These are phyloP conservation scores for Leishmania turanica DNA, from an alignment of 208 protist genomes.

Conservation along the genomic window DNA sequence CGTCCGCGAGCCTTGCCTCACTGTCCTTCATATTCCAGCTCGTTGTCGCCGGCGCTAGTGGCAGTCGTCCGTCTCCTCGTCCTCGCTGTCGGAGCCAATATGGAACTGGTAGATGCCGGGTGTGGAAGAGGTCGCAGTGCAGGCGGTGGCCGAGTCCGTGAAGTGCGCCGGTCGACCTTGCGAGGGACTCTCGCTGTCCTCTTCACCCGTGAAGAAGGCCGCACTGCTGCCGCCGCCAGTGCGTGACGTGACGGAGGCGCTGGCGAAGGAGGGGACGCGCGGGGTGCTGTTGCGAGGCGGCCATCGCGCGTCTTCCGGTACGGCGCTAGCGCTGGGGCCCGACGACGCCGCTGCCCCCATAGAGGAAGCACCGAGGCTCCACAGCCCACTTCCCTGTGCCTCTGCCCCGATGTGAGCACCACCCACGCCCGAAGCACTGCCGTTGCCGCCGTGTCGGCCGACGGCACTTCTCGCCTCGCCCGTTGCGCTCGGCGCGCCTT, in stretches of 20 bases:
- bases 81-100: conserved; percentile 29
- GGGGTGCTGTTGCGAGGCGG: neutral
- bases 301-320: neutral
- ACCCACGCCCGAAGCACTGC: neutral
- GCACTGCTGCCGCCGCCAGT: neutral
- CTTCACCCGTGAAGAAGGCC: neutral
- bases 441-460: neutral
- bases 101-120: conserved; percentile 28
- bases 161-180: neutral
- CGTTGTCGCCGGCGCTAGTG: neutral
- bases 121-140: neutral
- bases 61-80: neutral
- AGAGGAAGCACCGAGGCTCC: neutral
- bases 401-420: neutral
- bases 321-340: neutral
- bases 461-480: neutral
- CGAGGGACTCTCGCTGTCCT: neutral
- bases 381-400: neutral
- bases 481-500: neutral
- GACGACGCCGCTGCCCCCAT: neutral
- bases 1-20: neutral
- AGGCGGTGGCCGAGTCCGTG: neutral
- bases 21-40: neutral
- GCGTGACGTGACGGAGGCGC: conserved; percentile 3
- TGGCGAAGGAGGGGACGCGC: neutral